These are phyloP conservation scores for Claviceps pazoutovae DNA, from an alignment of 2,329 filamentous ascomycete genomes.

Conservation along the genomic window DNA sequence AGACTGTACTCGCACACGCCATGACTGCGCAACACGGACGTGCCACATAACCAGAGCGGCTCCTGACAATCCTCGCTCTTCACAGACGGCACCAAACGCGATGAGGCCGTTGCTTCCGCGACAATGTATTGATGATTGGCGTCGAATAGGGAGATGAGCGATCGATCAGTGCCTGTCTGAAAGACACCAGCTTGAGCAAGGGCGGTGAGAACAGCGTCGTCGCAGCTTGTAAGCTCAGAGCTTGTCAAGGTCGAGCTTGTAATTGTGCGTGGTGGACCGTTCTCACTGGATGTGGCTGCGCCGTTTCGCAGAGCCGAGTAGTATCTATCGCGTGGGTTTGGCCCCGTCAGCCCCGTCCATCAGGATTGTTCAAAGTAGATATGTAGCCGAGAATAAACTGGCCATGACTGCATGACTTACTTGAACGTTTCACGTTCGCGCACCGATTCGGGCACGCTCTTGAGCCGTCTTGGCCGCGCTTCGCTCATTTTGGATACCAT, in stretches of 20 bases:
- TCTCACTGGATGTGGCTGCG: not conserved
- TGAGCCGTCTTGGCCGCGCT: not conserved
- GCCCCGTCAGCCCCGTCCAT: not conserved
- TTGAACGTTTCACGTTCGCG: slow-evolving; percentile 2
- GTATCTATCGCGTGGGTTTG: not conserved
- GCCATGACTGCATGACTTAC: slow-evolving; percentile 6
- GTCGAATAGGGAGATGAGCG: slow-evolving; percentile 39
- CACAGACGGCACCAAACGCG: slow-evolving; percentile 20
- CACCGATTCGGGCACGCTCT: not conserved
- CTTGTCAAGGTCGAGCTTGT: not conserved
- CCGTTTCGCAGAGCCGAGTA: not conserved
- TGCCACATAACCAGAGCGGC: slow-evolving; percentile 17
- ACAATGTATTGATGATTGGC: slow-evolving; percentile 32
- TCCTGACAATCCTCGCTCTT: slow-evolving; percentile 5
- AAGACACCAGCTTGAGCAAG: slow-evolving; percentile 35
- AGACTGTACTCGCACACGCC: slow-evolving; percentile 16
- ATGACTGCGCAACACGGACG: slow-evolving; percentile 16
- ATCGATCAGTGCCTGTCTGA: slow-evolving; percentile 27
- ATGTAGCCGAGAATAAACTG: slow-evolving; percentile 1
- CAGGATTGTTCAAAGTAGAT: not conserved
- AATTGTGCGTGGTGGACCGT: not conserved
- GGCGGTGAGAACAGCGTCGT: slow-evolving; percentile 28
- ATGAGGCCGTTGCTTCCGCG: slow-evolving; percentile 32
- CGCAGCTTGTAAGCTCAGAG: slow-evolving; percentile 14
- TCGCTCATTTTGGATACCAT: not conserved